Evolutionary conservation across 495 filamentous ascomycete genomes (phyloP).

Genomic region (Saxophila tyrrhenica): DNA sequence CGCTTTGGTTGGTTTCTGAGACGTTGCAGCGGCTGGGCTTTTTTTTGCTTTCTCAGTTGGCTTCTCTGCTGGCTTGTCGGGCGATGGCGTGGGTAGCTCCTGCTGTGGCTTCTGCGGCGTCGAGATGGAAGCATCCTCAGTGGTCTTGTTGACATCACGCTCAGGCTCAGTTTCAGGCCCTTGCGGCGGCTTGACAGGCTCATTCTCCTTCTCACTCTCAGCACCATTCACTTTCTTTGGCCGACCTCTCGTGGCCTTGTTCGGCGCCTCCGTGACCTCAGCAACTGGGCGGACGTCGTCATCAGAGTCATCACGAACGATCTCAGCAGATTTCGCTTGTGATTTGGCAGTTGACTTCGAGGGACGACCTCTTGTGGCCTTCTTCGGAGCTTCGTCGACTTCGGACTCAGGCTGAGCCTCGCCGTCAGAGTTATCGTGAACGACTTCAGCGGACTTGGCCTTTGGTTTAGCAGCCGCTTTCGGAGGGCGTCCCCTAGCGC

Average conservation of each 20-base stretch:
- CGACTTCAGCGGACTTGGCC: background rate
- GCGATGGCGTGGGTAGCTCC: constrained; percentile 12
- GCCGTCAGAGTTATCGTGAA: background rate
- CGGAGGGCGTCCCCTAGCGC: background rate
- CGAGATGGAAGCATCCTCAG: background rate
- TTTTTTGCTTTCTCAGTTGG: background rate
- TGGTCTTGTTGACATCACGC: no score
- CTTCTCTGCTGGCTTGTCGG: constrained; percentile 5
- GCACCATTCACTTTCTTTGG: background rate
- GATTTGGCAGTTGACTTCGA: background rate
- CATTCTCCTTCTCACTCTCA: background rate
- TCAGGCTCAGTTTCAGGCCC: no score
- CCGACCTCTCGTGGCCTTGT: background rate
- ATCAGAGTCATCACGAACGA: background rate
- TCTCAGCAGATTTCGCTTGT: background rate
- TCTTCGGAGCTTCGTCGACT: constrained; percentile 9
- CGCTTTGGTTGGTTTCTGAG: constrained; percentile 4
- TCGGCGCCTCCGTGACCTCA: background rate
- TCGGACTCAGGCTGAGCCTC: background rate
- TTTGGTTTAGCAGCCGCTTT: background rate
- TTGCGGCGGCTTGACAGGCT: background rate
- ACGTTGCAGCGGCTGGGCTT: background rate
- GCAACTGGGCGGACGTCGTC: background rate
- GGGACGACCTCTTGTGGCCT: constrained; percentile 13
- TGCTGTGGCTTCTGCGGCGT: background rate